phyloP scores from a whole-genome alignment of 2,329 filamentous ascomycete species.

The Ceratocystiopsis sp. region DNA sequence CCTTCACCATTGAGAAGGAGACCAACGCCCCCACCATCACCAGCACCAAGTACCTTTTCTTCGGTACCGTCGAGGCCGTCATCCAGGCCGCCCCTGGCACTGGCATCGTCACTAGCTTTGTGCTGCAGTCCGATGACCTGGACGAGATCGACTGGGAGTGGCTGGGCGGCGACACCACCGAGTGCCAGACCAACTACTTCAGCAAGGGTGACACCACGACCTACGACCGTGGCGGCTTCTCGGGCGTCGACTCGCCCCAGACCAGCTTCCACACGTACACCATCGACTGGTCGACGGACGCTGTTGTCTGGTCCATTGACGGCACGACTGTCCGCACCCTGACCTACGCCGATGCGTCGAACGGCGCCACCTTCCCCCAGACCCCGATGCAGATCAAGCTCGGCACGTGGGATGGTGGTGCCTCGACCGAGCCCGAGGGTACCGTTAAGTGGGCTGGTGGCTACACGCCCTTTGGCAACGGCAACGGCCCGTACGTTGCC shows the following conservation, averaged over 20 bases:
- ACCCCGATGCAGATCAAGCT: conserved; percentile 52
- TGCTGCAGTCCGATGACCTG: conserved; percentile 77
- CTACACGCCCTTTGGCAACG: conserved; percentile 30
- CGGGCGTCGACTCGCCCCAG: conserved; percentile 37
- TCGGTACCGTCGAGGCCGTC: conserved; percentile 67
- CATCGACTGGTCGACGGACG: conserved; percentile 46
- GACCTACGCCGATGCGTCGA: conserved; percentile 26
- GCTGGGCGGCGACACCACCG: conserved; percentile 55
- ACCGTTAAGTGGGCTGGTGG: conserved; percentile 55
- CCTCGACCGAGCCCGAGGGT: conserved; percentile 30
- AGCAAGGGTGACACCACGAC: conserved; percentile 55
- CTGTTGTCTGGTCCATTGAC: conserved; percentile 43
- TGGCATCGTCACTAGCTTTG: conserved; percentile 78
- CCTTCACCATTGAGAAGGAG: conserved; percentile 50
- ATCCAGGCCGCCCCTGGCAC: conserved; percentile 63
- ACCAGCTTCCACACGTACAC: conserved; percentile 44
- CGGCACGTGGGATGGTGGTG: conserved; percentile 37
- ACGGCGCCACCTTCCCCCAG: conserved; percentile 46
- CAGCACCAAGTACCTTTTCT: conserved; percentile 86
- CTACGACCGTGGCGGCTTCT: conserved; percentile 52
- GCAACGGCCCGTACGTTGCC: conserved; percentile 33
- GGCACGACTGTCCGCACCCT: conserved; percentile 28
- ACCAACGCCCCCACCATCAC: conserved; percentile 55
- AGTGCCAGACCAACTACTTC: conserved; percentile 83
- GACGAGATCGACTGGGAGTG: conserved; percentile 98